Percentiles rank a stretch among this genome's conserved stretches.
These are phyloP conservation scores for Phoma sp. DNA, from an alignment of 2,329 filamentous ascomycete species.

Conservation along the genomic window DNA sequence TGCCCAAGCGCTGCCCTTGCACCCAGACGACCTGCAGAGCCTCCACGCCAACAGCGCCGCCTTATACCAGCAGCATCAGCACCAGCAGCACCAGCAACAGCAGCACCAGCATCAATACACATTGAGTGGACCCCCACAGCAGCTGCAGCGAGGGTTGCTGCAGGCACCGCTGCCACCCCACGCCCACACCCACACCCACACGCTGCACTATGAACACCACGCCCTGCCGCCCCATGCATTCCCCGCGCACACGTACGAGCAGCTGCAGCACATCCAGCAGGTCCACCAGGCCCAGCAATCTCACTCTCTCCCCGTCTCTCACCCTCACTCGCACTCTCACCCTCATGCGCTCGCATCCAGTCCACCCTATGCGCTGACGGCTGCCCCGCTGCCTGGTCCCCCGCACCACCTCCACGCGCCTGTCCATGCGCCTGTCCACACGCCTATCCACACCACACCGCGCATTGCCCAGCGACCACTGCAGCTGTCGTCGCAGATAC, in stretches of 20 bases:
- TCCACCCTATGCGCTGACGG: slow-evolving; percentile 32
- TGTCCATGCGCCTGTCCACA: slow-evolving; percentile 9
- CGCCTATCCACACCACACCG: slow-evolving; percentile 22
- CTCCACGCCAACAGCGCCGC: slow-evolving; percentile 45
- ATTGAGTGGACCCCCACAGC: slow-evolving; percentile 28
- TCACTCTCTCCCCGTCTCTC: neutral
- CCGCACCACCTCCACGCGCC: slow-evolving; percentile 18
- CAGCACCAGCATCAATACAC: slow-evolving; percentile 25
- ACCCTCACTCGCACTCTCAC: neutral
- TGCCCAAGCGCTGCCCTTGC: slow-evolving; percentile 25
- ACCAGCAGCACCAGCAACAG: slow-evolving; percentile 22
- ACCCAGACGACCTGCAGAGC: slow-evolving; percentile 44
- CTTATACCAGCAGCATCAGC: slow-evolving; percentile 31
- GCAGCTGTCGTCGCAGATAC: slow-evolving; percentile 17
- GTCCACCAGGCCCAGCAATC: neutral
- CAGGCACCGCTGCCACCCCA: slow-evolving; percentile 16
- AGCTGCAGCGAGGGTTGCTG: neutral
- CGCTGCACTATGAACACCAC: slow-evolving; percentile 47
- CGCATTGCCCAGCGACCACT: slow-evolving; percentile 19
- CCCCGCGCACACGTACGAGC: slow-evolving; percentile 29
- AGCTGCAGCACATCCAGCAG: slow-evolving; percentile 20
- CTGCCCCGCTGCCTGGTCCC: slow-evolving; percentile 22
- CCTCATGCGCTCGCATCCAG: slow-evolving; percentile 27
- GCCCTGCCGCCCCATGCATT: slow-evolving; percentile 23
- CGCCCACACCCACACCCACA: slow-evolving; percentile 27